phyloP scores from a whole-genome alignment of 2,329 filamentous ascomycete genomes.

The Cladophialophora exuberans region DNA sequence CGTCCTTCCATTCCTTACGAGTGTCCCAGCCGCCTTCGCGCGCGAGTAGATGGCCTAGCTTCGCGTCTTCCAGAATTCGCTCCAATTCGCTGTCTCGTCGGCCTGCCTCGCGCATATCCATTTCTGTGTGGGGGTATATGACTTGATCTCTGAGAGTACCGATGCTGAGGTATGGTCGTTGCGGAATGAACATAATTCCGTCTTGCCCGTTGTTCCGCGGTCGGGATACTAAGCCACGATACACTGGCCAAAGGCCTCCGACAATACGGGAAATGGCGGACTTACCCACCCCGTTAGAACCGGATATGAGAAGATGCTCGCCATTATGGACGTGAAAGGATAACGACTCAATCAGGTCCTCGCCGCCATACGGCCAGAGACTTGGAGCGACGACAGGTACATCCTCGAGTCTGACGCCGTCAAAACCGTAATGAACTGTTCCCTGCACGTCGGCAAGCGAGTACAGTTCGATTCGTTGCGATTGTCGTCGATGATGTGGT shows the following conservation, averaged over 20 bases:
- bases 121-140: constrained; percentile 93
- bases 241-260: constrained; percentile 93
- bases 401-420: constrained; percentile 89
- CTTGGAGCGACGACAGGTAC: constrained; percentile 90
- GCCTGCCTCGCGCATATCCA: constrained; percentile 85
- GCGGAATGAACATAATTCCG: constrained; percentile 97
- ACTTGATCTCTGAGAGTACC: constrained; percentile 95
- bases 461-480: constrained; percentile 74
- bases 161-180: constrained; percentile 87
- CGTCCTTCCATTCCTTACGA: constrained; percentile 97
- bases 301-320: constrained; percentile 92
- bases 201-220: constrained; percentile 80
- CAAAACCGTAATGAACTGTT: constrained; percentile 91
- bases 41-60: constrained; percentile 84
- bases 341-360: constrained; percentile 85
- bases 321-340: constrained; percentile 88
- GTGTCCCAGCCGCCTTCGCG: constrained; percentile 97
- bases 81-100: constrained; percentile 78
- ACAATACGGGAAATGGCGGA: constrained; percentile 84
- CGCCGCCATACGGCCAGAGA: constrained; percentile 85
- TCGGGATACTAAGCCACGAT: constrained; percentile 86
- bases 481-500: constrained; percentile 49
- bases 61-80: constrained; percentile 77
- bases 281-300: constrained; percentile 93
- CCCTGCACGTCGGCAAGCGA: constrained; percentile 91